Percentiles rank a stretch among this genome's conserved stretches.
Evolutionary conservation across 345 rosid genomes (phyloP).

Genomic region (Xanthoceras sorbifolium): DNA sequence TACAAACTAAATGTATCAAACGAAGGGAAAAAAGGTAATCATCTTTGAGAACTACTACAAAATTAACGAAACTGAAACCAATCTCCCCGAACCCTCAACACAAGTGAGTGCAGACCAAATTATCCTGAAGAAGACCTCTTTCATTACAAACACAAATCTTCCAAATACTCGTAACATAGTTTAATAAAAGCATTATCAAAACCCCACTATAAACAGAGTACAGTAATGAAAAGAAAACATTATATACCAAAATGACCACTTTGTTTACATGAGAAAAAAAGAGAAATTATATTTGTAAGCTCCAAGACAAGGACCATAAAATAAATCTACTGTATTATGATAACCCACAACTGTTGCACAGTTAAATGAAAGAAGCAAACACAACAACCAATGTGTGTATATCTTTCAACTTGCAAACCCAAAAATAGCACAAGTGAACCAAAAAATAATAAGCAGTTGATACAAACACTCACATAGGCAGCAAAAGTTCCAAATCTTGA

Average conservation of each 20-base stretch:
- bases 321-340: neutral
- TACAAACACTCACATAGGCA: neutral
- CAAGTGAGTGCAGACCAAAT: neutral
- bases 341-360: neutral
- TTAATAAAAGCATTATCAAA: neutral
- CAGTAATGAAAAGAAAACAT: neutral
- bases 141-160: neutral
- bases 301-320: neutral
- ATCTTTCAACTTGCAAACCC: conserved; percentile 9
- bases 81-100: neutral
- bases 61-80: neutral
- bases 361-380: neutral
- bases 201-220: neutral
- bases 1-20: neutral
- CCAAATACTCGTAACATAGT: neutral
- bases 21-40: neutral
- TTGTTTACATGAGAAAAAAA: neutral
- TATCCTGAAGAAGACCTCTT: neutral
- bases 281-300: neutral
- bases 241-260: neutral
- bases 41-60: neutral
- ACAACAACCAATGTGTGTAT: neutral
- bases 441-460: neutral
- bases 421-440: conserved; percentile 1
- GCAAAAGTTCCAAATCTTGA: neutral